Conservation (phyloP, 129 eudicot species). For the Tagetes patula region DNA sequence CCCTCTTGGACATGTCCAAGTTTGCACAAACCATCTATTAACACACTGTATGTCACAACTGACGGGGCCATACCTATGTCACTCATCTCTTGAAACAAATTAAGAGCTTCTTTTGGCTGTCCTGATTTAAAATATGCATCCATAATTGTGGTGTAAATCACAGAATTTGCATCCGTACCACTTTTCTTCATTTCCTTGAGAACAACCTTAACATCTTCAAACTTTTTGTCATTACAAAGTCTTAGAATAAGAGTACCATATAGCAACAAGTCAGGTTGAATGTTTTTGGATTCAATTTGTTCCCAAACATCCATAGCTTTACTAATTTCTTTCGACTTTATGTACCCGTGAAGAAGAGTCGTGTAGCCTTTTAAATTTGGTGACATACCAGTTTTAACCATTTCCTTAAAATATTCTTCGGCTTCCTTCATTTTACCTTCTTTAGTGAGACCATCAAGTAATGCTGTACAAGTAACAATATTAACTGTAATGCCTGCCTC, state of each 20-base stretch:
- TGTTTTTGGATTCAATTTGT: slow-evolving; percentile 52
- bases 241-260: slow-evolving; percentile 73
- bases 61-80: slow-evolving; percentile 53
- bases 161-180: slow-evolving; percentile 47
- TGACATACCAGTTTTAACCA: slow-evolving; percentile 50
- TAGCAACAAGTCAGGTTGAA: slow-evolving; percentile 52
- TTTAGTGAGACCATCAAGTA: slow-evolving; percentile 72
- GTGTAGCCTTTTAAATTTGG: slow-evolving; percentile 67
- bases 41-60: slow-evolving; percentile 60
- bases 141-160: slow-evolving; percentile 68
- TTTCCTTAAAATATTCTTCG: slow-evolving; percentile 51
- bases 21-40: slow-evolving; percentile 78
- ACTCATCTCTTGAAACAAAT: slow-evolving; percentile 64
- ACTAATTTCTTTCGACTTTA: slow-evolving; percentile 49
- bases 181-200: slow-evolving; percentile 61
- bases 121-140: slow-evolving; percentile 75
- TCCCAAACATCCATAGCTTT: slow-evolving; percentile 51
- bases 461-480: slow-evolving; percentile 65
- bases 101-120: slow-evolving; percentile 50
- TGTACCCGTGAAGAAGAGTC: slow-evolving; percentile 70
- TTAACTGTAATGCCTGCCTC: slow-evolving; percentile 62
- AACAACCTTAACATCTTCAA: slow-evolving; percentile 62
- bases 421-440: slow-evolving; percentile 79
- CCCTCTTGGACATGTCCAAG: slow-evolving; percentile 62
- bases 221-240: slow-evolving; percentile 56